phyloP scores from a whole-genome alignment of 768 basidiomycete genomes.

The Tephrocybe sp. region DNA sequence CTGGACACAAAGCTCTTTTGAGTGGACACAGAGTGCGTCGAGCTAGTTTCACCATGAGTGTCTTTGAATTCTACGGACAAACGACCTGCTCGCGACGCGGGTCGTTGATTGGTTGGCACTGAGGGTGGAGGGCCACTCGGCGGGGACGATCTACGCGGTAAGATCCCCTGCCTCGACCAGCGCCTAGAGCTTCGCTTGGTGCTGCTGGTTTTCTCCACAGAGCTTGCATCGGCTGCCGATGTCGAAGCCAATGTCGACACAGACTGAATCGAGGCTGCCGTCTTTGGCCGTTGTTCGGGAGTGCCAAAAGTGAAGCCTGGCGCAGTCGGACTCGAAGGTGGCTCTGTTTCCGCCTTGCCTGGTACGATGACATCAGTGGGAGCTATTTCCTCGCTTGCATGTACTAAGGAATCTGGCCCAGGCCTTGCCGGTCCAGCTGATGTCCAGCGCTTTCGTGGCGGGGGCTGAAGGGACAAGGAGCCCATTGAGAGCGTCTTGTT shows the following conservation, averaged over 20 bases:
- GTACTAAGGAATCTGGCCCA: constrained; percentile 16
- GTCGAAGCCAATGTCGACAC: constrained; percentile 45
- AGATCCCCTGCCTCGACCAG: constrained; percentile 54
- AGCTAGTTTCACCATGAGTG: constrained; percentile 38
- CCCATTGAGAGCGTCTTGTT: constrained; percentile 34
- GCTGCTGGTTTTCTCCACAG: constrained; percentile 38
- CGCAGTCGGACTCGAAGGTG: constrained; percentile 24
- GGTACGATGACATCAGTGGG: constrained; percentile 11
- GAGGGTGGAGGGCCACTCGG: constrained; percentile 62
- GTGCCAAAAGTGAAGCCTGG: constrained; percentile 34
- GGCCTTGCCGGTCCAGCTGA: constrained; percentile 27
- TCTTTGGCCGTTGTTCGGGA: constrained; percentile 37
- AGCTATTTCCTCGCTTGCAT: constrained; percentile 12
- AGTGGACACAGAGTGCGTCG: constrained; percentile 34
- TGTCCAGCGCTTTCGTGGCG: constrained; percentile 50
- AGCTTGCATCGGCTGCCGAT: constrained; percentile 35
- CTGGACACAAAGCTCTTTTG: constrained; percentile 44
- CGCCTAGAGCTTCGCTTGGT: constrained; percentile 34
- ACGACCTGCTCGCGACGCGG: constrained; percentile 16
- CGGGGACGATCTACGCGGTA: constrained; percentile 55
- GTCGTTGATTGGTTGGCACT: constrained; percentile 31
- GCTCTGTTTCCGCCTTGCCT: constrained; percentile 25
- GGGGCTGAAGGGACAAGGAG: constrained; percentile 44
- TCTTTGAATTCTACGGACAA: constrained; percentile 19
- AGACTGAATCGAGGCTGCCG: constrained; percentile 43